These are phyloP conservation scores for Leccinum subgranulosum DNA, from an alignment of 768 basidiomycete species.

Conservation along the genomic window DNA sequence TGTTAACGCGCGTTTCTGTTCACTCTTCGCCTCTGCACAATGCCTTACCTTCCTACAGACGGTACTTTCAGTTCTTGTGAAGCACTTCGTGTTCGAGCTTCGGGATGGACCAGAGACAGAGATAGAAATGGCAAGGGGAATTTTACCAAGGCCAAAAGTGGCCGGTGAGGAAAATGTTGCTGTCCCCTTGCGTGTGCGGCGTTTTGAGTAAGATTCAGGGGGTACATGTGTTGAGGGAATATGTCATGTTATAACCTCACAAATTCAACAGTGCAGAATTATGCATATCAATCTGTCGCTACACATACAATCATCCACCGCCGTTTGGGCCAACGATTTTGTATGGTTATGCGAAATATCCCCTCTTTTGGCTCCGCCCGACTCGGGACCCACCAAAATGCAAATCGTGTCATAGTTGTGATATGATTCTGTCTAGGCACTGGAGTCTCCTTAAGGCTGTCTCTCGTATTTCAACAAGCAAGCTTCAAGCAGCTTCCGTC, in stretches of 20 bases:
- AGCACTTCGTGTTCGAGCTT: slow-evolving; percentile 22
- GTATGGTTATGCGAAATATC: no score
- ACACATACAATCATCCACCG: no score
- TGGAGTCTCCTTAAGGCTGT: background rate
- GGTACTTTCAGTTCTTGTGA: slow-evolving; percentile 43
- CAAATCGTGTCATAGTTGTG: background rate
- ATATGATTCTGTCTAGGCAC: background rate
- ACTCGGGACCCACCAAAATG: no score
- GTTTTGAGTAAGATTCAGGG: slow-evolving; percentile 4
- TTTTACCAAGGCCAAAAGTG: slow-evolving; percentile 20
- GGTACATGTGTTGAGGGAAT: background rate
- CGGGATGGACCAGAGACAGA: slow-evolving; percentile 15
- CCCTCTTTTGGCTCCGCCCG: no score
- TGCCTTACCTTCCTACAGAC: slow-evolving; percentile 25
- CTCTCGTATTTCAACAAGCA: background rate
- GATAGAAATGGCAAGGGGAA: slow-evolving; percentile 11
- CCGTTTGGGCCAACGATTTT: no score
- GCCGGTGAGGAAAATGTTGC: slow-evolving; percentile 22
- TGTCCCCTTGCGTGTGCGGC: slow-evolving; percentile 4
- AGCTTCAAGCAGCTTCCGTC: no score
- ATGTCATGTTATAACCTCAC: no score
- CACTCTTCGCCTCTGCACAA: background rate
- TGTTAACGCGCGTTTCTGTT: background rate
- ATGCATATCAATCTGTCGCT: no score
- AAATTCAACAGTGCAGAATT: no score